Percentiles rank a stretch among this genome's conserved stretches.
These are phyloP conservation scores for Rosa hybrid DNA, from an alignment of 331 rosid genomes.

Conservation along the genomic window DNA sequence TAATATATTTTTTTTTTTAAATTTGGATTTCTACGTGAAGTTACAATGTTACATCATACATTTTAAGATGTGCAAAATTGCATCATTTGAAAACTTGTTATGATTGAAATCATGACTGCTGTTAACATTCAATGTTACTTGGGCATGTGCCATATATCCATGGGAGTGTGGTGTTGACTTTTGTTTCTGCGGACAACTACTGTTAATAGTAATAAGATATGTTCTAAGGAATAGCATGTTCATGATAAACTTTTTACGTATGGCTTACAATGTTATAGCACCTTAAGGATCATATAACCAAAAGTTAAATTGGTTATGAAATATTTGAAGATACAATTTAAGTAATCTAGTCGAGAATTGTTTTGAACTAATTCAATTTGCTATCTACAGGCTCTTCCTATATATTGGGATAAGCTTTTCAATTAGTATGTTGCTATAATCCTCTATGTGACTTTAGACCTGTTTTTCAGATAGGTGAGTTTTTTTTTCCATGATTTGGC, in stretches of 20 bases:
- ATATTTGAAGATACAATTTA: too few relatives aligned
- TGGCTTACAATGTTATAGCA: too few relatives aligned
- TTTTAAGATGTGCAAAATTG: not conserved
- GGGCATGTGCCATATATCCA: not conserved
- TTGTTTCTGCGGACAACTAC: not conserved
- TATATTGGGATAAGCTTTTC: too few relatives aligned
- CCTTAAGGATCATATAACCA: too few relatives aligned
- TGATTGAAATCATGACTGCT: not conserved
- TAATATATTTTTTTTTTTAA: constrained; percentile 3
- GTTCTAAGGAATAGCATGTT: not conserved
- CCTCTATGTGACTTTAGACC: too few relatives aligned
- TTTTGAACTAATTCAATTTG: too few relatives aligned
- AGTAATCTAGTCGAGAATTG: too few relatives aligned
- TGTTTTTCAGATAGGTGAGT: too few relatives aligned
- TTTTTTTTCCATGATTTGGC: too few relatives aligned
- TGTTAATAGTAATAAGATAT: not conserved
- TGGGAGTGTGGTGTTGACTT: not conserved
- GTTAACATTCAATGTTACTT: not conserved
- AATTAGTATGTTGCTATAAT: too few relatives aligned
- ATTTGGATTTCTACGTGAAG: not conserved
- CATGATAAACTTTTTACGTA: not conserved
- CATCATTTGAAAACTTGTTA: not conserved
- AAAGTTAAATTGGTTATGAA: too few relatives aligned
- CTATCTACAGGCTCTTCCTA: too few relatives aligned
- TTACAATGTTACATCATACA: not conserved